A percentile compares a stretch with the other conserved stretches of the same genome.
Conservation (phyloP, 805 yeast species). For the Teunomyces cretensis region DNA sequence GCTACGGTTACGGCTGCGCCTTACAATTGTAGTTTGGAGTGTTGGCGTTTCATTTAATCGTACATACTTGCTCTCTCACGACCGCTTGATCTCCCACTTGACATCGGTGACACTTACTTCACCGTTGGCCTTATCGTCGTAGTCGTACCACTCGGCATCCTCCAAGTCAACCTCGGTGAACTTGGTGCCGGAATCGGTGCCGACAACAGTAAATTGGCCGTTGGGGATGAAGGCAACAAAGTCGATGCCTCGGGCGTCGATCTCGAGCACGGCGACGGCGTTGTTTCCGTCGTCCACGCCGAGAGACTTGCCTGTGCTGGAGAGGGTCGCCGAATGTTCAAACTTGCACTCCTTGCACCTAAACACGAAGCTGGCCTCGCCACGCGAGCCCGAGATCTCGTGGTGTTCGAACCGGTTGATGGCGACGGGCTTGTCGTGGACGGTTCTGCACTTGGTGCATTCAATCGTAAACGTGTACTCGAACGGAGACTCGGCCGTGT, state of each 20-base stretch:
- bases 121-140: slow-evolving; percentile 76
- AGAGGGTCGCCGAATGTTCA: slow-evolving; percentile 37
- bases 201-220: slow-evolving; percentile 59
- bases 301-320: slow-evolving; percentile 30
- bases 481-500: slow-evolving; percentile 59
- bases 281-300: slow-evolving; percentile 43
- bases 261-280: slow-evolving; percentile 52
- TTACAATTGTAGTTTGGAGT: no score
- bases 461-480: slow-evolving; percentile 72
- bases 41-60: no score
- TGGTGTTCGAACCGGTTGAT: slow-evolving; percentile 67
- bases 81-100: slow-evolving; percentile 55
- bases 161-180: slow-evolving; percentile 68
- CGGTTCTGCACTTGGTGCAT: slow-evolving; percentile 80
- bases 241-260: slow-evolving; percentile 87
- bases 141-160: slow-evolving; percentile 92
- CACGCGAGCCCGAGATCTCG: slow-evolving; percentile 68
- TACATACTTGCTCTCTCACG: not conserved
- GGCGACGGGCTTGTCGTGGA: slow-evolving; percentile 66
- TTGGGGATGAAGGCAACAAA: slow-evolving; percentile 65
- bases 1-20: no score
- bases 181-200: slow-evolving; percentile 48
- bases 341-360: slow-evolving; percentile 65
- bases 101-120: slow-evolving; percentile 82
- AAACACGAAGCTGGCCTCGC: slow-evolving; percentile 81